These are phyloP conservation scores for Tylopilus felleus DNA, from an alignment of 768 basidiomycete species.

Conservation along the genomic window DNA sequence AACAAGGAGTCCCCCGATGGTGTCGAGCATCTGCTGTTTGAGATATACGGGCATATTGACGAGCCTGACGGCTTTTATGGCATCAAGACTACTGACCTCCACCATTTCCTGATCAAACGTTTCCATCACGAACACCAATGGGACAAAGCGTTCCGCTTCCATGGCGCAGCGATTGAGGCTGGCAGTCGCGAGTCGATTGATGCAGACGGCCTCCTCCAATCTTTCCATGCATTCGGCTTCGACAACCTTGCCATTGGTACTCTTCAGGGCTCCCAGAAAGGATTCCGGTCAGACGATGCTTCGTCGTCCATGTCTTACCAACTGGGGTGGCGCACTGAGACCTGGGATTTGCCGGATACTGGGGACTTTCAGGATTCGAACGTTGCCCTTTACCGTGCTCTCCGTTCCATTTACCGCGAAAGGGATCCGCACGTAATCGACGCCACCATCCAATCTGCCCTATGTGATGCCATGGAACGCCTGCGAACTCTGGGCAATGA, in stretches of 20 bases:
- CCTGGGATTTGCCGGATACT: conserved; percentile 88
- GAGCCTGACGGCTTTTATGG: conserved; percentile 99
- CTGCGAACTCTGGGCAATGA: conserved; percentile 71
- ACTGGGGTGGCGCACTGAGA: conserved; percentile 91
- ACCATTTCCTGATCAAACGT: conserved; percentile 74
- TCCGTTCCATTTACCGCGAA: conserved; percentile 81
- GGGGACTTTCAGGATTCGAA: conserved; percentile 43
- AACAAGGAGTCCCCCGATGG: conserved; percentile 27
- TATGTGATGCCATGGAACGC: conserved; percentile 59
- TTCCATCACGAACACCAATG: conserved; percentile 93
- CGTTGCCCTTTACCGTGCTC: conserved; percentile 67
- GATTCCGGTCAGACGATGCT: conserved; percentile 23
- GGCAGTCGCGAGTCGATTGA: conserved; percentile 41
- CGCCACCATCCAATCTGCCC: conserved; percentile 43
- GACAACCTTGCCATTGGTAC: conserved; percentile 78
- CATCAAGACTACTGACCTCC: conserved; percentile 75
- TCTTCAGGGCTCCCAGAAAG: conserved; percentile 44
- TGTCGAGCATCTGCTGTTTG: conserved; percentile 75
- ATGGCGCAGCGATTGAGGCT: conserved; percentile 81
- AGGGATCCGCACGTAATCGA: conserved; percentile 53
- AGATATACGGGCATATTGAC: conserved; percentile 92
- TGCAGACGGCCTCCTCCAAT: conserved; percentile 65
- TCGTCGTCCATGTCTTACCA: conserved; percentile 62
- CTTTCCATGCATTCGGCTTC: conserved; percentile 90
- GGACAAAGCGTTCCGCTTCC: conserved; percentile 86